Base-by-base conservation (phyloP, 108 stramenopile genomes). In the Conticribra guillardii region DNA sequence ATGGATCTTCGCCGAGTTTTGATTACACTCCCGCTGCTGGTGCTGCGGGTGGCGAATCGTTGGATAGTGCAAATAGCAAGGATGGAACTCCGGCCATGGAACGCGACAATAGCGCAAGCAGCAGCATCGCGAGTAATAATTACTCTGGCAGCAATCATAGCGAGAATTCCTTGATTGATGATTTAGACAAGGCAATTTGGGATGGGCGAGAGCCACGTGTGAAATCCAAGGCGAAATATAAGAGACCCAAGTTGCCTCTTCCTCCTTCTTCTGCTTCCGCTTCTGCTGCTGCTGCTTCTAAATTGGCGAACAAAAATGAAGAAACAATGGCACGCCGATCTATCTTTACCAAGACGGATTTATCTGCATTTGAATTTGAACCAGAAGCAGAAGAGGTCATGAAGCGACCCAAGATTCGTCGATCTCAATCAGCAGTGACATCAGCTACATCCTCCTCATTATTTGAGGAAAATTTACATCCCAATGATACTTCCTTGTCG, bases 391-490 rank as follows among this genome's bases (percentile, higher is more conserved):
- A 46, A 57, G 67, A 46, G 44, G 67, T 24, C 18, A 52, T 2
- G 54, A 55, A 4, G 26, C 23, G 15, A 30, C 23, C 5, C 28
- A 27, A 28, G 55, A 31, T 67, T 2, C 54, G 52, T 55, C 22
- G 53, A 45, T 67, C 61, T 0, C 45, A 8, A 21, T 52, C 64
- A 22, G 32, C 52, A 8, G 18, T 31, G 14, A 30, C 52, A 4
- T 24, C 31, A 18, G 44, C 67, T n/a, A 17, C 44, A 52, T 50
- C 33, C 16, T 26, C 59, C 9, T 23, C 32, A 14, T 37, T 37
- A 1, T 49, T 56, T 3, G 74, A 75, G 62, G 74, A 75, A 54
- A 75, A 75, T 67, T 52, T 75, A n/a, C 74, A 67, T 61, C 74
- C 74, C 0, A 75, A 67, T 53, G 59, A 75, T 48, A 51, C 28